These are phyloP conservation scores for Beta lomatogona DNA, from an alignment of 179 eudicot species.

Conservation along the genomic window DNA sequence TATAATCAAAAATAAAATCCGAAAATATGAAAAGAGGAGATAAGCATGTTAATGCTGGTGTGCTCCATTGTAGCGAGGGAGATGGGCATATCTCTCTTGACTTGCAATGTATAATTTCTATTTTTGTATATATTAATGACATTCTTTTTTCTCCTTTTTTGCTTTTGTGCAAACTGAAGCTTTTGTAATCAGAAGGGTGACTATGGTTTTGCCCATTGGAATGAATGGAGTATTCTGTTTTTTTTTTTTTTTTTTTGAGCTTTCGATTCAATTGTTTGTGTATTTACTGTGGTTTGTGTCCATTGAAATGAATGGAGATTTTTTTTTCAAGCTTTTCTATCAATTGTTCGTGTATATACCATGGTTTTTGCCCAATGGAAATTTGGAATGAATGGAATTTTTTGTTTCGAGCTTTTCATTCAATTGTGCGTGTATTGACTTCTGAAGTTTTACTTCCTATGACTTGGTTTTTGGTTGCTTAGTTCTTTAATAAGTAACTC, in stretches of 20 bases:
- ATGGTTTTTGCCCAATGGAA: slow-evolving; percentile 19
- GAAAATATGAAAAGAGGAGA: slow-evolving; percentile 5
- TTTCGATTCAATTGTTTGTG: neutral
- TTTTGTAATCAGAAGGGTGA: slow-evolving; percentile 12
- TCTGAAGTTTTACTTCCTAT: neutral
- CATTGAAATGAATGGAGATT: slow-evolving; percentile 19
- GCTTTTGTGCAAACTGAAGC: slow-evolving; percentile 7
- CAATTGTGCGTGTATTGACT: neutral
- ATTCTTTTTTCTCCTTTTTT: neutral
- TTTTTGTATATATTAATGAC: slow-evolving; percentile 38
- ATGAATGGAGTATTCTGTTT: slow-evolving; percentile 11
- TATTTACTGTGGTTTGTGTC: slow-evolving; percentile 7
- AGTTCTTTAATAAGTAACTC: neutral
- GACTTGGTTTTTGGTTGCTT: neutral
- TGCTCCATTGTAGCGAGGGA: slow-evolving; percentile 34
- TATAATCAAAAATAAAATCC: neutral
- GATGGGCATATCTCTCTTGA: slow-evolving; percentile 25
- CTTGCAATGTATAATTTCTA: slow-evolving; percentile 29
- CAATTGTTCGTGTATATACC: neutral
- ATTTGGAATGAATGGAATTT: neutral
- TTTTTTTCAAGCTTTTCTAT: slow-evolving; percentile 1
- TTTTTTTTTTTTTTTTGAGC: neutral
- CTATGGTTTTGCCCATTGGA: slow-evolving; percentile 20
- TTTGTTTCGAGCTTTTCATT: no score
- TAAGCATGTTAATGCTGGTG: slow-evolving; percentile 21